Base-by-base conservation (phyloP, 352 stramenopile species). In the Plasmopara muralis region DNA sequence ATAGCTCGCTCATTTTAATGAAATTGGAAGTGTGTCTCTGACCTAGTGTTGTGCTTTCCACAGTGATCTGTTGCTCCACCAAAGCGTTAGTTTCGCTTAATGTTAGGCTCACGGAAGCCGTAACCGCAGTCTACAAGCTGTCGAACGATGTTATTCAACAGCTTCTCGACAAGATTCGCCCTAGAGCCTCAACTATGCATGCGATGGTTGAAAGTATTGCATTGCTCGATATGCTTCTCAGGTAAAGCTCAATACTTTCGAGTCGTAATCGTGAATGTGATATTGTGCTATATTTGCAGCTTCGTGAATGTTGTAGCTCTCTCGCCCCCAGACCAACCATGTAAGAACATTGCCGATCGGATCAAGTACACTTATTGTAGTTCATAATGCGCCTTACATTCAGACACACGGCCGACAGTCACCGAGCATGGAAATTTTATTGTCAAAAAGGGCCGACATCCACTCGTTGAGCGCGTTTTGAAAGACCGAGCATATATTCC, bases 181-280 rank as follows among this genome's bases (percentile, higher is more conserved):
- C 86, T 18, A 67, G 72, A 44, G 74, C 90, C 1, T 70, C 74
- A 9, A 60, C 69, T 5, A 76, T 97, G 50, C 95, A 95, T 51
- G 70, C 76, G 12, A 90, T 94, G 70, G 74, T 89, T 30, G 89
- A 97, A 63, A 89, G 81, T 46, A 66, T 96, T 8, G 83, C 87
- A n/a, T 53, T 97, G 20, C 65, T 97, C 16, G 90, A 97, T 45
- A 96, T 97, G 85, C 67, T 97, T 9, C 64, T 96, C 18, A 93
- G 84, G 84, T 93, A 57, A 13, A 2, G 30, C 10, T 12, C 29
- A 50, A 8, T 39, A 10, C 29, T 39, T 47, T 20, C 57, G 9
- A 9, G 42, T 34, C 9, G 16, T 34, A 15, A 16, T 50, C 33
- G 30, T 15, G 1, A 43, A 18, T 12, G 4, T 14, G 31, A n/a